A percentile compares a stretch with the other conserved stretches of the same genome.
These are phyloP conservation scores for Gossypium aridum DNA, from an alignment of 441 rosid species.

Conservation along the genomic window DNA sequence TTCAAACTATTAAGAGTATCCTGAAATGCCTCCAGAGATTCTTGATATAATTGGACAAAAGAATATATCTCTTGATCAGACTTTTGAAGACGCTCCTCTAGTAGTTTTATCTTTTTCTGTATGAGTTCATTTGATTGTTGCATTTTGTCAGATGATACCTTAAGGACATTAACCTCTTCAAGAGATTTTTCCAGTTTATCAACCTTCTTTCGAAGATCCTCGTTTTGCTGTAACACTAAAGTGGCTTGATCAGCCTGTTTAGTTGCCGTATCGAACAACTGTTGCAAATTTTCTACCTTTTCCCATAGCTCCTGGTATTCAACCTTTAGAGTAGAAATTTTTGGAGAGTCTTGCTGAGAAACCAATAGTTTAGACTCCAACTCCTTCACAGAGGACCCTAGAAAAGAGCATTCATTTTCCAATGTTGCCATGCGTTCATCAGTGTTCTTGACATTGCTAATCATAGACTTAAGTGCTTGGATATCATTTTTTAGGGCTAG, in stretches of 20 bases:
- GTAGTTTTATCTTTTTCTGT: constrained; percentile 73
- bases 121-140: constrained; percentile 75
- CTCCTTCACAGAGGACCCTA: constrained; percentile 66
- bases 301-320: constrained; percentile 68
- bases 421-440: constrained; percentile 55
- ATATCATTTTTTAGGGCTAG: constrained; percentile 56
- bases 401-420: constrained; percentile 54
- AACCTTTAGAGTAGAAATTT: constrained; percentile 52
- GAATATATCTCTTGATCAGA: constrained; percentile 85
- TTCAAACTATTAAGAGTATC: constrained; percentile 71
- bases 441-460: constrained; percentile 44
- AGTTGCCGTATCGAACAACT: constrained; percentile 62
- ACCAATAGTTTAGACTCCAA: constrained; percentile 59
- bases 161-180: constrained; percentile 70
- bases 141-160: constrained; percentile 66
- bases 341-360: constrained; percentile 69
- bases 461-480: constrained; percentile 50
- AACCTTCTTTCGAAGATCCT: constrained; percentile 72
- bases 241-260: constrained; percentile 85
- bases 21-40: constrained; percentile 80
- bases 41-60: constrained; percentile 71
- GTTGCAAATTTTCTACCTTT: constrained; percentile 69
- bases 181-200: constrained; percentile 75
- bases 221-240: constrained; percentile 73
- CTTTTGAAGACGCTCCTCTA: constrained; percentile 77